Evolutionary conservation across 176 grass and related monocot species (phyloP).

Genomic region (Musa acuminata): DNA sequence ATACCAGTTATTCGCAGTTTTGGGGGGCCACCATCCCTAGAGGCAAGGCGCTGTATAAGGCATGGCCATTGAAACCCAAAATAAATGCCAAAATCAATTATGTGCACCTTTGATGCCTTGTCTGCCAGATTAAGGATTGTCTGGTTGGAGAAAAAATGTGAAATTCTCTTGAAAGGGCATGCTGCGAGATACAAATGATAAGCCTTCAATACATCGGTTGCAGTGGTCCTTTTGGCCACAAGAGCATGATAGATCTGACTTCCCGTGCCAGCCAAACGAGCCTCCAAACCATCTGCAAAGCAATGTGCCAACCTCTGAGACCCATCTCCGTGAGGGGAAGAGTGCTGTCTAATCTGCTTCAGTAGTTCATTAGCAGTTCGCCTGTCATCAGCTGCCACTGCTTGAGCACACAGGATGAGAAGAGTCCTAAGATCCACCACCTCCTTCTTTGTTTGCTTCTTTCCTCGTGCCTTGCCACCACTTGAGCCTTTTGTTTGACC

Average conservation of each 20-base stretch:
- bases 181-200: conserved; percentile 94
- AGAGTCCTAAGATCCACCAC: conserved; percentile 87
- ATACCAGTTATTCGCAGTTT: conserved; percentile 78
- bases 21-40: conserved; percentile 62
- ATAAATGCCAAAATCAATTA: conserved; percentile 94
- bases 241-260: conserved; percentile 78
- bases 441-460: conserved; percentile 77
- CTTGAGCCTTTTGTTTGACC: conserved; percentile 36
- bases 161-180: conserved; percentile 88
- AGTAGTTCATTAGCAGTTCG: conserved; percentile 67
- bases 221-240: conserved; percentile 75
- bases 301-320: conserved; percentile 74
- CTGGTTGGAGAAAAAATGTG: conserved; percentile 92
- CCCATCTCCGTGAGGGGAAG: conserved; percentile 58
- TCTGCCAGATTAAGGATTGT: conserved; percentile 73
- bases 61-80: conserved; percentile 96
- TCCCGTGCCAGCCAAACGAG: conserved; percentile 83
- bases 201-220: conserved; percentile 83
- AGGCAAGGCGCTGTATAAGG: conserved; percentile 70
- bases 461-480: conserved; percentile 40
- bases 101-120: conserved; percentile 77
- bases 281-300: conserved; percentile 89
- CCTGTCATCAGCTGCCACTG: conserved; percentile 86
- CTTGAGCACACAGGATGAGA: conserved; percentile 84
- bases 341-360: conserved; percentile 90